phyloP scores from a whole-genome alignment of 2,329 filamentous ascomycete genomes.

The Colletotrichum sp. region DNA sequence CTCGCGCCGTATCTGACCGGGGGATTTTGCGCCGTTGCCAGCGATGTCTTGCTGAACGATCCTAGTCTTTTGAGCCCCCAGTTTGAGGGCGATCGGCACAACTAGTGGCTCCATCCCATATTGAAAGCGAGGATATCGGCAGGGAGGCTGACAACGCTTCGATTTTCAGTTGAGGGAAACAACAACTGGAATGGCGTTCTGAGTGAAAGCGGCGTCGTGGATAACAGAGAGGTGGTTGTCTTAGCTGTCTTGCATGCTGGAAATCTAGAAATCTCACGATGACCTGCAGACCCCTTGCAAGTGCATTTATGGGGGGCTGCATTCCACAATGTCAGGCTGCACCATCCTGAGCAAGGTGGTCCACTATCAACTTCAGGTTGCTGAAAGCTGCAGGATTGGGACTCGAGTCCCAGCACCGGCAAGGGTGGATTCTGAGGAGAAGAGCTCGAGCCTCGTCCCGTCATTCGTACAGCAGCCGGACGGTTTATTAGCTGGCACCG shows the following conservation, averaged over 20 bases:
- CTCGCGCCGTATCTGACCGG: background rate
- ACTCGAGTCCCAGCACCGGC: background rate
- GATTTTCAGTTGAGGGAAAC: background rate
- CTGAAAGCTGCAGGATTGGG: background rate
- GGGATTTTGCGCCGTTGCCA: background rate
- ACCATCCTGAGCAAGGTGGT: background rate
- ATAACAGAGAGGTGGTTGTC: background rate
- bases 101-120: constrained; percentile 1
- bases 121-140: background rate
- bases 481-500: background rate
- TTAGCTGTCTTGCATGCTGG: background rate
- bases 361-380: background rate
- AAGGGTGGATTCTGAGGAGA: constrained; percentile 2
- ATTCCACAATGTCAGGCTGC: background rate
- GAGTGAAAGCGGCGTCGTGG: background rate
- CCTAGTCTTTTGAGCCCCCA: background rate
- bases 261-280: constrained; percentile 1
- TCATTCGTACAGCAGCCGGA: background rate
- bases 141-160: background rate
- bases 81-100: constrained; percentile 1
- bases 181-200: background rate
- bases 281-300: constrained; percentile 9
- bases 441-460: constrained; percentile 13
- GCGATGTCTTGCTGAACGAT: background rate
- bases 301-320: constrained; percentile 1